Evolutionary conservation across 2,329 filamentous ascomycete genomes (phyloP).

Genomic region (Paracoccidioides lutzii): DNA sequence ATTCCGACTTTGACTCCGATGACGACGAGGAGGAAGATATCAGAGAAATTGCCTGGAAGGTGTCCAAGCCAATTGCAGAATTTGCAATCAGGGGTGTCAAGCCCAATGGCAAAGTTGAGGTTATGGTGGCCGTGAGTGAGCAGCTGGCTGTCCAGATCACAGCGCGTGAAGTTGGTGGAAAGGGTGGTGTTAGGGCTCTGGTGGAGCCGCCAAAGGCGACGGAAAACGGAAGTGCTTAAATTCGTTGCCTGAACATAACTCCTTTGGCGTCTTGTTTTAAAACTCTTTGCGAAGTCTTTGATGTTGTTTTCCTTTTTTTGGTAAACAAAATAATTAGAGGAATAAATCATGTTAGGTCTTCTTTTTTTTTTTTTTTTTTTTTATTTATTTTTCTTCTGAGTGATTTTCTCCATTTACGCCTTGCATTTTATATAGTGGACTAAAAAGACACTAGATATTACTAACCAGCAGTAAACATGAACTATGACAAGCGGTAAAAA

Average conservation of each 20-base stretch:
- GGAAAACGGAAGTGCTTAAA: constrained; percentile 22
- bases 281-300: background rate
- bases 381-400: constrained; percentile 9
- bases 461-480: too few species aligned
- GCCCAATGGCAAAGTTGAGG: constrained; percentile 82
- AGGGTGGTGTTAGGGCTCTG: constrained; percentile 64
- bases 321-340: constrained; percentile 1
- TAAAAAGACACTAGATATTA: constrained; percentile 1
- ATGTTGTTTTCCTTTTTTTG: background rate
- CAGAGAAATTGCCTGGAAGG: constrained; percentile 85
- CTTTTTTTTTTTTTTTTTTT: background rate
- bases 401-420: background rate
- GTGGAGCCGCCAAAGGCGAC: constrained; percentile 31
- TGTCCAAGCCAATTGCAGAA: constrained; percentile 70
- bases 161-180: constrained; percentile 72
- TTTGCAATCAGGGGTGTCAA: constrained; percentile 70
- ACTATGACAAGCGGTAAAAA: background rate
- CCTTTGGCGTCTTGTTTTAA: background rate
- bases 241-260: background rate
- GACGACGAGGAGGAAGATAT: constrained; percentile 67
- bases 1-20: constrained; percentile 50
- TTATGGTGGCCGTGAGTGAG: constrained; percentile 74
- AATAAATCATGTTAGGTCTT: background rate
- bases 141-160: constrained; percentile 72
- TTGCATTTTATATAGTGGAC: background rate